phyloP scores from a whole-genome alignment of 2,329 filamentous ascomycete genomes.

The Lojkania enalia region DNA sequence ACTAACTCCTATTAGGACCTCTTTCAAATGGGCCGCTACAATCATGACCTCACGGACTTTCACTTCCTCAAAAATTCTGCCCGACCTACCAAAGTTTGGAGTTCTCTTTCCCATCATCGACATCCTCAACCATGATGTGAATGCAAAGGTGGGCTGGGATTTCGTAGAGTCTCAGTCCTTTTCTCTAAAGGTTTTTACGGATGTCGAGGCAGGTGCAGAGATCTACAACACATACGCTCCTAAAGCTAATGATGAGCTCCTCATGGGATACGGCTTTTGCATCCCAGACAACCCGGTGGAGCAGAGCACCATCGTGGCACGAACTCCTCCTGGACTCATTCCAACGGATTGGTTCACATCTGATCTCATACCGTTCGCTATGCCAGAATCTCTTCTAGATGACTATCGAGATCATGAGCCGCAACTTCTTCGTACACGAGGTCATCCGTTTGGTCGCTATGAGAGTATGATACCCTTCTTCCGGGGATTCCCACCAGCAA shows the following conservation, averaged over 20 bases:
- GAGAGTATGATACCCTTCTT: slow-evolving; percentile 32
- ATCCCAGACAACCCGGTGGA: slow-evolving; percentile 53
- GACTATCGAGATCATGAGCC: slow-evolving; percentile 32
- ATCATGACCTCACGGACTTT: slow-evolving; percentile 58
- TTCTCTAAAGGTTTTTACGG: slow-evolving; percentile 43
- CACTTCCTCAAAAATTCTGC: slow-evolving; percentile 45
- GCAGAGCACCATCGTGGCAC: slow-evolving; percentile 48
- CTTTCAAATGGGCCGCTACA: slow-evolving; percentile 55
- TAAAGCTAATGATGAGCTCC: slow-evolving; percentile 57
- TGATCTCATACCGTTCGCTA: slow-evolving; percentile 30
- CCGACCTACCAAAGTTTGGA: slow-evolving; percentile 32
- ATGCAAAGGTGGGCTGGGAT: slow-evolving; percentile 54
- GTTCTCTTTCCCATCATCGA: slow-evolving; percentile 57
- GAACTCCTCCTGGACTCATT: slow-evolving; percentile 18
- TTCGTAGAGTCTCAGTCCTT: slow-evolving; percentile 38
- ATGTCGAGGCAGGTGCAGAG: slow-evolving; percentile 44
- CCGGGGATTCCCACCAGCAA: slow-evolving; percentile 38
- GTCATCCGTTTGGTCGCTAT: slow-evolving; percentile 41
- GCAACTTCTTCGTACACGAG: slow-evolving; percentile 37
- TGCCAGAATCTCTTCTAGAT: slow-evolving; percentile 25
- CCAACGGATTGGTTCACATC: slow-evolving; percentile 21
- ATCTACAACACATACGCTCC: slow-evolving; percentile 59
- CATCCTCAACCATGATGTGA: slow-evolving; percentile 52
- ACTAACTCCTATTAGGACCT: neutral
- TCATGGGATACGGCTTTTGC: slow-evolving; percentile 59